Base-by-base conservation (phyloP, 2,329 filamentous ascomycete genomes). In the Hypoxylon sp. region DNA sequence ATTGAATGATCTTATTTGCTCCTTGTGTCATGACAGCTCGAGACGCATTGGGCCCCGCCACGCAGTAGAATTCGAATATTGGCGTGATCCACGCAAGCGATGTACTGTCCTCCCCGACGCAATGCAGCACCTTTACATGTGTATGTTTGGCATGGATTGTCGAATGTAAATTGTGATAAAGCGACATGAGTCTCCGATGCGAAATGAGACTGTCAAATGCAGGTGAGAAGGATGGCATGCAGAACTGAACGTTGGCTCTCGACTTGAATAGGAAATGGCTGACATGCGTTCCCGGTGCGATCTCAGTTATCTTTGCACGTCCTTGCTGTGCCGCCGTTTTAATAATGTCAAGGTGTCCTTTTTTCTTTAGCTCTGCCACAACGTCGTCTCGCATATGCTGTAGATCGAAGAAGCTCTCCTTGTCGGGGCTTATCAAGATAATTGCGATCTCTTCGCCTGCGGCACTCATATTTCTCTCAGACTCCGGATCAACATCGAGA, bases 191-290 rank as follows among this genome's bases (percentile, higher is more conserved):
- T 81, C 90, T 88, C 77, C 94, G 86, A 55, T 88, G 86, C 46
- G 89, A 85, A 51, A 93, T 82, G 3, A 87, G 78, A 19, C 76
- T 73, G 39, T 73, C 74, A 75, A 96, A 96, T 63, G 90, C 84
- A 0, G 93, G 91, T 9, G 89, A 85, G 67, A 94, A 91, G 0
- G 92, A 90, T 1, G 94, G 92, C 93, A 97, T 97, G 73, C 90
- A 92, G 80, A 98, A 99, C 79, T 99, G 97, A 29, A 99, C 96
- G 74, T 99, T 97, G 19, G 91, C 90, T 66, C 93, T 89, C 14
- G 93, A 97, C 81, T 98, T 99, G 85, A 97, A 99, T 17, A 99
- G 82, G 77, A 98, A 99, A 83, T 99, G 96, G 73, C 92, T 91
- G 58, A 98, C 83, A 33, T 92, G 90, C 14, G 91, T 92, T 24